Evolutionary conservation across 352 stramenopile genomes (phyloP).

Genomic region (Phytophthora pistaciae): DNA sequence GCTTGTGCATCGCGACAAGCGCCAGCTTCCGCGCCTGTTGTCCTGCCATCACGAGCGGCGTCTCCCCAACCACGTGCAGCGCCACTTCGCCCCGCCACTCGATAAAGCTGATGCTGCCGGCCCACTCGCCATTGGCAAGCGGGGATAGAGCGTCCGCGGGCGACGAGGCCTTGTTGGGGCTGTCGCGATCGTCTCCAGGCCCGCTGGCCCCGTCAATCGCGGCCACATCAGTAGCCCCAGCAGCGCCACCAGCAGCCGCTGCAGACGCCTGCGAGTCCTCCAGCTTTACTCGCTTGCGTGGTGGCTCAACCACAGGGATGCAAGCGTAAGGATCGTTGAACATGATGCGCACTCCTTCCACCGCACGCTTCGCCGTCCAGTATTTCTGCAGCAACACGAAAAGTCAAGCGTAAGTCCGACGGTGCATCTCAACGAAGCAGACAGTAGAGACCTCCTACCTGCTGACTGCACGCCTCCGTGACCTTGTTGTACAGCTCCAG

Average conservation of each 20-base stretch:
- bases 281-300: slow-evolving; percentile 71
- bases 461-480: slow-evolving; percentile 63
- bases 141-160: slow-evolving; percentile 49
- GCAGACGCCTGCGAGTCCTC: slow-evolving; percentile 42
- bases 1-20: slow-evolving; percentile 73
- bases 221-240: slow-evolving; percentile 17
- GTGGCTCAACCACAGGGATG: slow-evolving; percentile 70
- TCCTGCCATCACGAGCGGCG: slow-evolving; percentile 80
- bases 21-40: slow-evolving; percentile 83
- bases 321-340: slow-evolving; percentile 86
- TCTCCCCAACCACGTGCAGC: slow-evolving; percentile 78
- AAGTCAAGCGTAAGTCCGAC: too few relatives aligned
- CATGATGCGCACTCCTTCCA: slow-evolving; percentile 80
- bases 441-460: slow-evolving; percentile 34
- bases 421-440: background rate
- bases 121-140: slow-evolving; percentile 74
- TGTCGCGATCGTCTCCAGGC: slow-evolving; percentile 28
- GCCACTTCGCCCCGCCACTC: slow-evolving; percentile 86
- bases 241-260: slow-evolving; percentile 11
- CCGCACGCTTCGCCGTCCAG: slow-evolving; percentile 74
- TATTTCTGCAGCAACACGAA: slow-evolving; percentile 49
- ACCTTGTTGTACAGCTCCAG: slow-evolving; percentile 82
- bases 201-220: slow-evolving; percentile 28
- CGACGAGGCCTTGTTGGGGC: slow-evolving; percentile 21
- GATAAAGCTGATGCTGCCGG: slow-evolving; percentile 86